Base-by-base conservation (phyloP, 2,329 filamentous ascomycete genomes). In the Dactylellina parvicollis region DNA sequence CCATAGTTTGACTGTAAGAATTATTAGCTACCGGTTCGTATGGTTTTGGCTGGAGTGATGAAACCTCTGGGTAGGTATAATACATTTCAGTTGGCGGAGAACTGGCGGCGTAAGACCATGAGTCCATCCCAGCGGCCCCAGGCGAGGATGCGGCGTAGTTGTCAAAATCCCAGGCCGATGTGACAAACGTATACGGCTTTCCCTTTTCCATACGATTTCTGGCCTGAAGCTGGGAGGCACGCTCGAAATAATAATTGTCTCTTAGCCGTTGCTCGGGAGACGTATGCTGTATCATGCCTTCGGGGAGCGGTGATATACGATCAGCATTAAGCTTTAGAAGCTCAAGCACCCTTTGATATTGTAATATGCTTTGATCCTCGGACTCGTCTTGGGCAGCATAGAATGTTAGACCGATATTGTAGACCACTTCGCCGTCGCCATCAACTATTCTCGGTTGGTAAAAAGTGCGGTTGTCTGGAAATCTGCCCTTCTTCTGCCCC, bases 381-480 rank as follows among this genome's bases (percentile, higher is more conserved):
- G 18, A 8, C 1, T 42, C 32, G 7, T 18, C 34, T 12, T 14
- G 9, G 9, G 10, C 2, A 22, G 18, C 44, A 16, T 52, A n/a
- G 24, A 28, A 62, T 14, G 36, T 16, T 16, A 16, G 9, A 4
- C 44, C 44, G 20, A 42, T 10, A 32, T 62, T 62, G 4, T 44
- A 5, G 2, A 60, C 42, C 2, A 20, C n/a, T 2, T 60, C 42
- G 14, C 56, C 56, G n/a, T 60, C 36, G 2, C 3, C 10, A 12
- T 32, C 40, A 9, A 38, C 14, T 28, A 40, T 55, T 1, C 3
- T 30, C 3, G 60, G 60, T 5, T 28, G 32, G 16, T 64, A 54
- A 16, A 20, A 64, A 24, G 24, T 16, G 12, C 49, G 32, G 28
- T 64, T 64, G 36, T 47, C 22, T 4, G 8, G 12, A 55, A 57